Evolutionary conservation across 768 basidiomycete species (phyloP), one percentile per base, ranked within the genome.

Genomic region (Austroboletus eburneus): DNA sequence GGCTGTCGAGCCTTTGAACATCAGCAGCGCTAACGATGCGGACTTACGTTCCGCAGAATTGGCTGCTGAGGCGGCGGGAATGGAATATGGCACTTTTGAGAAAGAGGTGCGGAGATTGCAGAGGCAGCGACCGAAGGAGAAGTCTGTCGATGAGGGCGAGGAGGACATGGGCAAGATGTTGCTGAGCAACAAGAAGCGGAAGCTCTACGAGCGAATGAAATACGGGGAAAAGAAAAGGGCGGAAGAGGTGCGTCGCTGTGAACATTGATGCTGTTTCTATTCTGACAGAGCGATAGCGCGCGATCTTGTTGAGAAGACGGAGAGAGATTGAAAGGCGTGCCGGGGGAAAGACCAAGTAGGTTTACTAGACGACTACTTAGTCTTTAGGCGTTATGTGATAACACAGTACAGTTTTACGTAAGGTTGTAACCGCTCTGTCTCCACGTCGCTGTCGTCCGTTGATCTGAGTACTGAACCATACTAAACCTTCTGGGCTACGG

Each of bases 101-200:
- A 82, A 83, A 56, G 78, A 83, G 59, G 77, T 91, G 41, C 77
- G 73, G 55, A 83, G 83, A 62, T 74, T 76, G 27, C 69, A 65
- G 49, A 81, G 75, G 56, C 69, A 72, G 54, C 59, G 51, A 36
- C 45, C 55, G 44, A 61, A 56, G 10, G 69, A 66, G 52, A 66
- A 67, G 55, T 54, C 57, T 52, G 71, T 71, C 52, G 66, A 69
- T 52, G 25, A 56, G 53, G 38, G 58, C 17, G 90, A 92, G 63
- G 75, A 81, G 58, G 87, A 94, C 62, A 90, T 95, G 87, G 86
- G 89, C 69, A 95, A 94, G 77, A 95, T 97, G 84, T 77, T 97
- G 81, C 85, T 96, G 84, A 95, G 90, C 72, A 92, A 91, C 68
- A 91, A 88, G 71, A 87, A 95, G 67, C 79, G 83, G 57, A 94